Percentiles rank a stretch among this genome's conserved stretches.
Conservation (phyloP, 2,329 filamentous ascomycete species). For the Penicillium olsonii region DNA sequence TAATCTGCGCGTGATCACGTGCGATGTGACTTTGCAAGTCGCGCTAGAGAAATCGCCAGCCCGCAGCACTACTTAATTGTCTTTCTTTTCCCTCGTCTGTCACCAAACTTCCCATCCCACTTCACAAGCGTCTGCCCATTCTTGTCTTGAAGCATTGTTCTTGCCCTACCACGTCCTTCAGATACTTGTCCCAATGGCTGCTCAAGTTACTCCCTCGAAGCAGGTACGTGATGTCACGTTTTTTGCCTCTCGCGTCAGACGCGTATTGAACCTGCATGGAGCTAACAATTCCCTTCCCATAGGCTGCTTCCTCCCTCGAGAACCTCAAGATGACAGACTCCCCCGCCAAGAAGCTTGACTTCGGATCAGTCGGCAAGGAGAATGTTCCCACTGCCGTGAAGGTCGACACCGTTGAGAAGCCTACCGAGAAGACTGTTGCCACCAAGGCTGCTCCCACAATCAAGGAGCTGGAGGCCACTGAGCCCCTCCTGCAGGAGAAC, state of each 20-base stretch:
- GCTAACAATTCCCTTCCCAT: slow-evolving; percentile 41
- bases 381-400: slow-evolving; percentile 62
- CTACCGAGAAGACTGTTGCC: slow-evolving; percentile 46
- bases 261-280: slow-evolving; percentile 32
- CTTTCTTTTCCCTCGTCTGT: slow-evolving; percentile 24
- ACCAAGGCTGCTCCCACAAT: slow-evolving; percentile 53
- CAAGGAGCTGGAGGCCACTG: slow-evolving; percentile 72
- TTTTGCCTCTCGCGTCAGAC: slow-evolving; percentile 33
- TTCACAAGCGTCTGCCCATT: slow-evolving; percentile 16
- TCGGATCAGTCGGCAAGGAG: slow-evolving; percentile 75
- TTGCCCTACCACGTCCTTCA: slow-evolving; percentile 30
- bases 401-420: slow-evolving; percentile 58
- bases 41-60: slow-evolving; percentile 37
- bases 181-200: slow-evolving; percentile 62
- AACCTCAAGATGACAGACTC: slow-evolving; percentile 86
- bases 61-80: slow-evolving; percentile 31
- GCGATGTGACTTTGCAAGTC: slow-evolving; percentile 41
- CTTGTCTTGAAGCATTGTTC: slow-evolving; percentile 25
- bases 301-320: slow-evolving; percentile 87
- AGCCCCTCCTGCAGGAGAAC: slow-evolving; percentile 95
- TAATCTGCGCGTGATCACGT: slow-evolving; percentile 38
- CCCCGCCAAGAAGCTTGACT: slow-evolving; percentile 85
- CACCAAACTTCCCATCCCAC: slow-evolving; percentile 24
- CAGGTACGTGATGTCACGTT: slow-evolving; percentile 58
- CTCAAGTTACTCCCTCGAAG: slow-evolving; percentile 73